Percentiles rank a stretch among this genome's conserved stretches.
Conservation (phyloP, 352 stramenopile genomes). For the Pythium periplocum region DNA sequence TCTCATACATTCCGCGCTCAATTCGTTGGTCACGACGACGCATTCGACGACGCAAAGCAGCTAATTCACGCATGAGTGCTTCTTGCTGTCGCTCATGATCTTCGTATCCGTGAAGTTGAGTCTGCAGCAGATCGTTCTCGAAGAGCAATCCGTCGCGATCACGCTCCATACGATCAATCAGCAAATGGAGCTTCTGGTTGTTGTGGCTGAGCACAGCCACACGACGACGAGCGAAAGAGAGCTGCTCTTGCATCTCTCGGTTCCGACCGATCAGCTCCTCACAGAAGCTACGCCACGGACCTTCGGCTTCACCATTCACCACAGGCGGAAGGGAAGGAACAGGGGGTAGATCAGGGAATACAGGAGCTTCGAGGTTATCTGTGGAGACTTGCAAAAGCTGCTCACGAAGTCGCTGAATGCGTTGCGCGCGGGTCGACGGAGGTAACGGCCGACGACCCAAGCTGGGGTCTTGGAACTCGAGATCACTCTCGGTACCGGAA, state of each 20-base stretch:
- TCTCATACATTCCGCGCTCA: conserved; percentile 16
- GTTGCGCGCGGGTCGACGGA: not conserved
- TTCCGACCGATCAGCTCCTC: conserved; percentile 69
- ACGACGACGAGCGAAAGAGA: conserved; percentile 47
- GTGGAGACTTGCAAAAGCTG: no score
- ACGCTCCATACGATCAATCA: conserved; percentile 79
- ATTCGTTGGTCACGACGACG: conserved; percentile 20
- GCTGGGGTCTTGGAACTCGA: conserved; percentile 18
- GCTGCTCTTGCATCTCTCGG: conserved; percentile 72
- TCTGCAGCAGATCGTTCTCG: conserved; percentile 79
- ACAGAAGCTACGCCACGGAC: conserved; percentile 65
- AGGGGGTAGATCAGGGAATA: no score
- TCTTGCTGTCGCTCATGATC: conserved; percentile 66
- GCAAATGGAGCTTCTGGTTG: conserved; percentile 78
- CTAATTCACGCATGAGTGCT: conserved; percentile 55
- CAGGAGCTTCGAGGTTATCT: no score
- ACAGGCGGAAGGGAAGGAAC: no score
- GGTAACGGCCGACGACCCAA: conserved; percentile 3
- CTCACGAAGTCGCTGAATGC: conserved; percentile 8
- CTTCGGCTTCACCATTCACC: conserved; percentile 11
- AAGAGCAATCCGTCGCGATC: conserved; percentile 76
- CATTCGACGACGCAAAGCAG: conserved; percentile 19
- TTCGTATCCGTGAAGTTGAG: conserved; percentile 61
- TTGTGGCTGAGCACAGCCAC: conserved; percentile 72
- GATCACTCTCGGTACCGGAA: conserved; percentile 17